Evolutionary conservation across 139 green algal genomes (phyloP), one percentile per base, ranked within the genome.

Genomic region (Edaphochlamys debaryana): DNA sequence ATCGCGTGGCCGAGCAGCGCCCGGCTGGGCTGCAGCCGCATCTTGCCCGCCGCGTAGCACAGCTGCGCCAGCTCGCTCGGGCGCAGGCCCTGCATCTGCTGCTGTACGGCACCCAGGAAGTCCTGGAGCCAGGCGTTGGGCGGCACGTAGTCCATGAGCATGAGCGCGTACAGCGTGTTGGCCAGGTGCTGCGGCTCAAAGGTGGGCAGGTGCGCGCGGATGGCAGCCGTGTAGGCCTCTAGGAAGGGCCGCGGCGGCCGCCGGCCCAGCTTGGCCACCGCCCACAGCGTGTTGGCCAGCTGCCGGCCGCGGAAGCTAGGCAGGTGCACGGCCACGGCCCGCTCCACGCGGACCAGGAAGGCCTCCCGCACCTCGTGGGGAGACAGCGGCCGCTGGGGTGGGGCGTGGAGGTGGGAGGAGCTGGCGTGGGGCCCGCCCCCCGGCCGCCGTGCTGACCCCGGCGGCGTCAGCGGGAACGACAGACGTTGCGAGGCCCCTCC

Each of bases 221-320:
- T 67, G 2, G 69, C 75, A 17, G 63, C 40, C 1, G 87, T n/a
- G 30, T 86, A 45, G 4, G 67, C 34, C 0, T 25, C 66, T 17
- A 69, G 45, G 81, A 80, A 89, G 0, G 23, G 20, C 6, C 20
- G 3, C 11, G 74, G 41, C 4, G 85, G 88, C 11, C 54, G 54
- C 42, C 73, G 68, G 0, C 73, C 48, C 11, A 88, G 67, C 67
- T 84, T 80, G 6, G 70, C 80, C 1, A 88, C n/a, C 17, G 79
- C 85, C 88, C 88, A 92, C 34, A 92, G 56, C 29, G 38, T 87
- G 67, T 92, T 92, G n/a, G 88, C 78, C 9, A 92, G 67, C 82
- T 92, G 85, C 20, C 88, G 70, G 9, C 56, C 38, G 17, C 52
- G 34, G 45, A 86, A 87, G 23, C 66, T 25, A 0, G 73, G 73